Base-by-base conservation (phyloP, 2,329 filamentous ascomycete genomes). In the Xylaria sp. region DNA sequence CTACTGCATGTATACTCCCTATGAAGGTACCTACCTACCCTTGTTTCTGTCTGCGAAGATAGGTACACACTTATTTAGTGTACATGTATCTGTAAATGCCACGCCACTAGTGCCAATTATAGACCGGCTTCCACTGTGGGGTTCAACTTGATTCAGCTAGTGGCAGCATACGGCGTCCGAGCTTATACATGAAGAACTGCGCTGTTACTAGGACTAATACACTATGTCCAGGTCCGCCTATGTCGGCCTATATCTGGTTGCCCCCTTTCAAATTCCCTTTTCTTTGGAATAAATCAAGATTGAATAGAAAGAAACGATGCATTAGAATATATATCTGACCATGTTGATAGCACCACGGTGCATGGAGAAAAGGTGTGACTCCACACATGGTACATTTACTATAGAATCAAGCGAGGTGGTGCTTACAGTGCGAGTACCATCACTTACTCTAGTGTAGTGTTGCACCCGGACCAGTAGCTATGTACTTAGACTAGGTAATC, bases 51-150 rank as follows among this genome's bases (percentile, higher is more conserved):
- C 34, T 37, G 34, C 34, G 34, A 37, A 37, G 41, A 7, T 18
- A 18, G 18, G 15, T 18, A 8, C 13, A 13, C 1, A 51, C 6
- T 9, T 51, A 51, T 20, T 3, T 51, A 39, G 31, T 20, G 28
- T 44, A 44, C 41, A 15, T 44, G 41, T 44, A 44, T 41, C 41
- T 44, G 13, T 44, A 39, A 23, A 15, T 59, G 54, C 48, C 63
- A 65, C 56, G 54, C 48, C 63, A 65, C 56, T 65, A 60, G 48
- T 60, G 50, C 63, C 63, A 65, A 59, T 65, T 65, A 59, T 59
- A 59, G 54, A 57, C 46, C 46, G n/a, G 10, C 34, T 37, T 37
- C 34, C 28, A 28, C 28, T 28, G 28, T 37, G 52, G 63, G 55
- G 63, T 44, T 54, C 23, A 44, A 58, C 23, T 25, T 57, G 52